Conservation (phyloP, 345 rosid genomes). For the Murraya koenigii region DNA sequence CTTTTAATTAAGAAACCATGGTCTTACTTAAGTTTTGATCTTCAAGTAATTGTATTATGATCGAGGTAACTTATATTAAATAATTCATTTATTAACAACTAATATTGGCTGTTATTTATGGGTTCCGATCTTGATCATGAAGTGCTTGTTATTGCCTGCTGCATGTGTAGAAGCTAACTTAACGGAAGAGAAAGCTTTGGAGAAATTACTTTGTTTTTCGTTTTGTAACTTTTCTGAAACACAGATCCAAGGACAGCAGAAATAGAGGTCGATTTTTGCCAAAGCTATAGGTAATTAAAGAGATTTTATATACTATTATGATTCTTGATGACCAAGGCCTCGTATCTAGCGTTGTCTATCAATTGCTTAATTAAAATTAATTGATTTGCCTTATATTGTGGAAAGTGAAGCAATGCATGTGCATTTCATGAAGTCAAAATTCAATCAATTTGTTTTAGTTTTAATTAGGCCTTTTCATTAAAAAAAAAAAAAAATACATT, state of each 20-base stretch:
- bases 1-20: not conserved
- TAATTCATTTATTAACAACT: too few species aligned
- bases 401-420: slow-evolving; percentile 7
- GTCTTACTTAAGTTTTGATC: not conserved
- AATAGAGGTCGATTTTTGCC: not conserved
- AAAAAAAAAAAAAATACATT: too few species aligned
- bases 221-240: not conserved
- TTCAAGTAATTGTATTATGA: not conserved
- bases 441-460: too few species aligned
- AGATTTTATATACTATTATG: not conserved
- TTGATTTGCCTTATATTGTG: not conserved
- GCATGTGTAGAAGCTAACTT: slow-evolving; percentile 25
- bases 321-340: not conserved
- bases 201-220: not conserved
- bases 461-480: too few species aligned
- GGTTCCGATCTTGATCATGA: not conserved
- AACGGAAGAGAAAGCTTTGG: slow-evolving; percentile 16
- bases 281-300: not conserved
- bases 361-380: not conserved
- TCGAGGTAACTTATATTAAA: not conserved
- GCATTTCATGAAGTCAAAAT: not conserved
- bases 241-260: not conserved
- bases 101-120: too few species aligned
- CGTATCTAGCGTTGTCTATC: not conserved
- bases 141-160: not conserved